A percentile compares a stretch with the other conserved stretches of the same genome.
phyloP scores from a whole-genome alignment of 1,139 yeast species.

The Blastobotrys raffinosifermentans region DNA sequence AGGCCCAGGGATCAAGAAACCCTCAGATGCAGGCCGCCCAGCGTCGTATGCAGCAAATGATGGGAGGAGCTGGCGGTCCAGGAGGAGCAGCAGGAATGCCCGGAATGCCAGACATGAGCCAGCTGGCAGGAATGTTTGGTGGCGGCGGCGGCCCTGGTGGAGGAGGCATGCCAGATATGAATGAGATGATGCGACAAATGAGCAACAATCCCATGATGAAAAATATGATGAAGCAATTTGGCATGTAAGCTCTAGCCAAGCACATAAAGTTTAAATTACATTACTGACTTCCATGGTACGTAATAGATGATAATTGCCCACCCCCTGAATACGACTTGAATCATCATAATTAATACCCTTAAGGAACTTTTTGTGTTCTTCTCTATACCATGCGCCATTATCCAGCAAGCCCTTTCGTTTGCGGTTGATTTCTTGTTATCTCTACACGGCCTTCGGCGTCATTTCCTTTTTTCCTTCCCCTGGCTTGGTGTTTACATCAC shows the following conservation, averaged over 20 bases:
- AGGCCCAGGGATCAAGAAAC: constrained; percentile 29
- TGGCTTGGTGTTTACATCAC: too few relatives aligned
- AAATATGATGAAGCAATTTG: constrained; percentile 73
- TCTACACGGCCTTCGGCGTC: too few relatives aligned
- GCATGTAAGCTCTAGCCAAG: constrained; percentile 29
- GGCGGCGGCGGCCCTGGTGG: constrained; percentile 39
- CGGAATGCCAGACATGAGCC: constrained; percentile 35
- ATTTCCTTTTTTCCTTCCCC: too few relatives aligned
- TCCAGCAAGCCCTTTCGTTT: too few relatives aligned
- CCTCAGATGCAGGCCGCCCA: constrained; percentile 36
- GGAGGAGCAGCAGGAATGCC: constrained; percentile 33
- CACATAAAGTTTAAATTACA: neutral
- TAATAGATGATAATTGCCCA: too few relatives aligned
- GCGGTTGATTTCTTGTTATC: too few relatives aligned
- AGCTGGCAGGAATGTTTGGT: constrained; percentile 36
- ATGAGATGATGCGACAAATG: constrained; percentile 52
- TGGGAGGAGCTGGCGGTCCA: constrained; percentile 30
- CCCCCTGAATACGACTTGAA: too few relatives aligned
- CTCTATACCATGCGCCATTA: too few relatives aligned
- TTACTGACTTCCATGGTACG: neutral
- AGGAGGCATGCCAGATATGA: constrained; percentile 46
- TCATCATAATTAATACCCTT: too few relatives aligned
- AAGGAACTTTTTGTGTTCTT: too few relatives aligned
- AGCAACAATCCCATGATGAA: constrained; percentile 65
- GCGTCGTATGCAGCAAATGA: constrained; percentile 34